Conservation (phyloP, 78 protist species). For the Isochrysis galbana region DNA sequence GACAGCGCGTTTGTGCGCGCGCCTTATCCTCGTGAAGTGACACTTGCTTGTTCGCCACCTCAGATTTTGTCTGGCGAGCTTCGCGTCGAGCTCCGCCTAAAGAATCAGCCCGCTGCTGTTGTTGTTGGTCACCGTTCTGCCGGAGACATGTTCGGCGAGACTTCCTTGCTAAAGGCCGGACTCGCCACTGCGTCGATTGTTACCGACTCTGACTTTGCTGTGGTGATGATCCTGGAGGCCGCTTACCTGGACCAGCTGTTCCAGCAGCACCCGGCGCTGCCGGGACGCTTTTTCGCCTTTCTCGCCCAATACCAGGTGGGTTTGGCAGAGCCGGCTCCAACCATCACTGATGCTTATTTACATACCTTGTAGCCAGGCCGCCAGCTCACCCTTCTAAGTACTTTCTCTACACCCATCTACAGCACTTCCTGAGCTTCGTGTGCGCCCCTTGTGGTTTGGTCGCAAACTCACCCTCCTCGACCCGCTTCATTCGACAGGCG, state of each 20-base stretch:
- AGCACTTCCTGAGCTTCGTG: too few species aligned
- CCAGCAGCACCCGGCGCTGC: background rate
- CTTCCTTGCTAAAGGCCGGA: background rate
- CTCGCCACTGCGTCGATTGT: slow-evolving; percentile 4
- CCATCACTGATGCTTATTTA: too few species aligned
- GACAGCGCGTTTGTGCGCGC: too few species aligned
- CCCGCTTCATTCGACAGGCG: too few species aligned
- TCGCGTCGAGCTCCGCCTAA: background rate
- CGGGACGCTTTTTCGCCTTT: slow-evolving; percentile 3
- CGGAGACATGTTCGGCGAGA: slow-evolving; percentile 23
- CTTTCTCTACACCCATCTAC: too few species aligned
- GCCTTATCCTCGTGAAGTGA: too few species aligned
- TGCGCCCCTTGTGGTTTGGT: too few species aligned
- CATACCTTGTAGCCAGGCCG: too few species aligned
- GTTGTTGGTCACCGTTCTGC: background rate
- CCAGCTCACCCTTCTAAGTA: too few species aligned
- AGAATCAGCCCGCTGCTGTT: background rate
- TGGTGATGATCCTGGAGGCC: background rate
- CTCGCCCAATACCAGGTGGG: background rate
- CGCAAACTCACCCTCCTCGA: too few species aligned
- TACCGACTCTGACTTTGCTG: background rate
- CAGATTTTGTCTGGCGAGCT: background rate
- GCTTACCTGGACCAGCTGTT: background rate
- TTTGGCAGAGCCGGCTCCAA: too few species aligned
- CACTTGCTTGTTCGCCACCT: too few species aligned